phyloP scores from a whole-genome alignment of 83 land plant species.

The Thuja plicata region DNA sequence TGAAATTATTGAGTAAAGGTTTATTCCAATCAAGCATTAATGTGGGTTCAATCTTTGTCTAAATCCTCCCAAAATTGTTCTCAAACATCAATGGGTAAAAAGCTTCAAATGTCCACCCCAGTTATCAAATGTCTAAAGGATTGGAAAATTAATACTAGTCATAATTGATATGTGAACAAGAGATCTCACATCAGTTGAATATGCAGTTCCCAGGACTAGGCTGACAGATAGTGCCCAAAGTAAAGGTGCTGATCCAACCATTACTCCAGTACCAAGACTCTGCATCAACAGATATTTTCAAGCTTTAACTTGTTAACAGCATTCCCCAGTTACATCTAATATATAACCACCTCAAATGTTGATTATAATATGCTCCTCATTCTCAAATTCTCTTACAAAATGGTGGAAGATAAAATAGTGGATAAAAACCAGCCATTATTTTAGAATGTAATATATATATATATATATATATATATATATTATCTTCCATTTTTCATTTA shows the following conservation, averaged over 20 bases:
- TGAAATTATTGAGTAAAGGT: not conserved
- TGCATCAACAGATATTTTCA: conserved; percentile 21
- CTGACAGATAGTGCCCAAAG: conserved; percentile 91
- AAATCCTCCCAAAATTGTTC: conserved; percentile 3
- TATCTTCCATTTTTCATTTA: not conserved
- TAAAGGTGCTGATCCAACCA: conserved; percentile 82
- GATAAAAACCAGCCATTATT: not conserved
- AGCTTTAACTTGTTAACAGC: not conserved
- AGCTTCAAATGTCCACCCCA: not conserved
- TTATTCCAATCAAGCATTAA: not conserved
- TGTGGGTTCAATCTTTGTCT: not conserved
- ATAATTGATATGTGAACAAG: not conserved
- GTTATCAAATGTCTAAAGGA: not conserved
- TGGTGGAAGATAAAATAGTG: not conserved
- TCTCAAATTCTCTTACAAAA: not conserved
- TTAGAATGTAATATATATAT: not conserved
- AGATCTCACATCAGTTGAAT: conserved; percentile 79
- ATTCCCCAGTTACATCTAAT: not conserved
- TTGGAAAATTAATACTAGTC: not conserved
- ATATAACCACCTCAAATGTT: not conserved
- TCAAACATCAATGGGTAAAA: not conserved
- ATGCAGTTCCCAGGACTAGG: conserved; percentile 93
- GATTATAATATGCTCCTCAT: not conserved
- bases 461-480: too few species aligned
- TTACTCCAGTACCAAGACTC: conserved; percentile 74